phyloP scores from a whole-genome alignment of 2,329 filamentous ascomycete species.

The Sporothrix variecibatus region DNA sequence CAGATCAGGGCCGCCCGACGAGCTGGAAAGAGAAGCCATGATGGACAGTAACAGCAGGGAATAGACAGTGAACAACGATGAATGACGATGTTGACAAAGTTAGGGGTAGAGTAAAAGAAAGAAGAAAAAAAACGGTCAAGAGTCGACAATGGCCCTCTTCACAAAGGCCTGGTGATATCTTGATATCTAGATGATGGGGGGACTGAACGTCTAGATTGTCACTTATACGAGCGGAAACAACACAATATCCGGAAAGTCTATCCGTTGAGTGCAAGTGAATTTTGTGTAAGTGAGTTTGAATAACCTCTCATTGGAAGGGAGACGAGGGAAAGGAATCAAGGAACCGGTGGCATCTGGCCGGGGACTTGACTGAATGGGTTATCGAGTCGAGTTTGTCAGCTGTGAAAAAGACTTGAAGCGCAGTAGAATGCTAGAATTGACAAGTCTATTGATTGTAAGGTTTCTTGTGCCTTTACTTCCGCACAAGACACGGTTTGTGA shows the following conservation, averaged over 20 bases:
- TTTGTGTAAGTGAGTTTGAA: background rate
- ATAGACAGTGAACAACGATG: background rate
- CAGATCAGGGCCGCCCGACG: constrained; percentile 1
- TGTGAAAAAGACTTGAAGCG: background rate
- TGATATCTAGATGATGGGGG: background rate
- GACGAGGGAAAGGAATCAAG: background rate
- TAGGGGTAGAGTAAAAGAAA: background rate
- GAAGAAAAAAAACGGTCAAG: background rate
- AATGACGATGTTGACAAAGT: background rate
- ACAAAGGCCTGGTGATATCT: background rate
- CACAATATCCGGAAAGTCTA: background rate
- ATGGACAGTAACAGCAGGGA: background rate
- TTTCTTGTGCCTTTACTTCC: background rate
- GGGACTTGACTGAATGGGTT: background rate
- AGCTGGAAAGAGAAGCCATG: background rate
- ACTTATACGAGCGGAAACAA: background rate
- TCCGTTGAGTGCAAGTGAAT: background rate
- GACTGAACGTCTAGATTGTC: background rate
- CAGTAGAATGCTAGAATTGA: background rate
- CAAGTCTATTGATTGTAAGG: background rate
- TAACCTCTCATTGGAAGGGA: background rate
- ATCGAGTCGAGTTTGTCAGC: constrained; percentile 2
- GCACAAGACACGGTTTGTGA: background rate
- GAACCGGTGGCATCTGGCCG: background rate
- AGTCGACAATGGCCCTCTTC: background rate